Evolutionary conservation across 768 basidiomycete species (phyloP), one percentile per base, ranked within the genome.

Genomic region (Collybiopsis confluens): DNA sequence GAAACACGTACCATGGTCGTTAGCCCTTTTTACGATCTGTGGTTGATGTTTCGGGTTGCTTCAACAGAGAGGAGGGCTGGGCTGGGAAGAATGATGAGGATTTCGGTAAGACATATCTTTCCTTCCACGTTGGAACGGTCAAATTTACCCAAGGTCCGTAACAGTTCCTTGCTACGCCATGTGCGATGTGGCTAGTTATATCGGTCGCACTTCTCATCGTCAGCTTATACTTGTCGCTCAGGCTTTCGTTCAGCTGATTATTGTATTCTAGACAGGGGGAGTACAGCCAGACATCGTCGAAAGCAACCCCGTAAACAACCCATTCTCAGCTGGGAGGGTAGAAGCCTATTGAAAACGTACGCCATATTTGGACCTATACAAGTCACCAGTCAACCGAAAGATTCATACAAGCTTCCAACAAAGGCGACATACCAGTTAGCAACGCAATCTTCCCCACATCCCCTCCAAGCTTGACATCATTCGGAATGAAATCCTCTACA

Each of bases 381-480:
- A 24, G n/a, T 35, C 16, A n/a, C 52, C 26, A 54, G 35, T 56
- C 49, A 55, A 44, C 35, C 20, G 21, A 18, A 13, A 18, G 38
- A 16, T 21, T 41, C 18, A 53, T 33, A n/a, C 46, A 7, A 54
- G 33, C 8, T 23, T n/a, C 21, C 30, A 47, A 37, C 23, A 5
- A 20, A 21, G 30, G 26, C 24, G 46, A n/a, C 81, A 21, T 54
- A 80, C 94, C 95, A 20, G 97, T 99, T 54, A 98, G 71, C 55
- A 99, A 68, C 2, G 88, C 85, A 64, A 96, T 85, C 59, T 85
- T 83, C 18, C 89, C 82, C 4, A 78, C 76, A 45, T 81, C 79
- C 1, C 83, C 85, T 15, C 97, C 97, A 43, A 99, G 73, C 62
- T 84, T 85, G 33, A 99, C 82, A 66, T 96, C 79, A 63, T 99